These are phyloP conservation scores for Cenchrus americanus DNA, from an alignment of 176 grass and related monocot genomes.

Conservation along the genomic window DNA sequence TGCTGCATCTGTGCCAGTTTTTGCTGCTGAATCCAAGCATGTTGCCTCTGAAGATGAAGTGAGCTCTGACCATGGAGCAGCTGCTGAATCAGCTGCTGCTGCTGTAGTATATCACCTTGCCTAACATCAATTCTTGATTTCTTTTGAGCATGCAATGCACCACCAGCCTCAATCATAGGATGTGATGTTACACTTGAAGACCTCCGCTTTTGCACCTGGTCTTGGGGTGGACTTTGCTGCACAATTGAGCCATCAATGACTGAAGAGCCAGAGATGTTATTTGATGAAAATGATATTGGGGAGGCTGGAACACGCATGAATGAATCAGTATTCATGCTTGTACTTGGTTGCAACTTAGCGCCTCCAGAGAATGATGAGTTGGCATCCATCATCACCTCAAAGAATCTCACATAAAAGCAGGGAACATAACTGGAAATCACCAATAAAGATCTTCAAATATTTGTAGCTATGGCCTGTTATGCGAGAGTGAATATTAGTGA, in stretches of 20 bases:
- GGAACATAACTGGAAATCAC: slow-evolving; percentile 24
- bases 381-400: slow-evolving; percentile 58
- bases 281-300: slow-evolving; percentile 99
- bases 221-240: slow-evolving; percentile 76
- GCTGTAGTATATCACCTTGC: slow-evolving; percentile 78
- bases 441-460: slow-evolving; percentile 30
- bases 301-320: slow-evolving; percentile 87
- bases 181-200: slow-evolving; percentile 90
- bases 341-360: slow-evolving; percentile 70
- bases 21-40: slow-evolving; percentile 78
- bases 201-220: slow-evolving; percentile 65
- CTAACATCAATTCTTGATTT: slow-evolving; percentile 76
- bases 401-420: slow-evolving; percentile 26
- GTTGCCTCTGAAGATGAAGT: slow-evolving; percentile 71
- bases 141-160: slow-evolving; percentile 68
- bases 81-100: slow-evolving; percentile 81
- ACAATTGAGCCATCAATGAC: slow-evolving; percentile 88
- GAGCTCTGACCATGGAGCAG: slow-evolving; percentile 69
- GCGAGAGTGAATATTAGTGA: slow-evolving; percentile 13
- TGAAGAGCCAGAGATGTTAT: slow-evolving; percentile 93
- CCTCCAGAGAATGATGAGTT: slow-evolving; percentile 77
- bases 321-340: slow-evolving; percentile 85
- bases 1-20: slow-evolving; percentile 71
- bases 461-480: slow-evolving; percentile 13
- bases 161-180: slow-evolving; percentile 43